phyloP scores from a whole-genome alignment of 2,329 filamentous ascomycete genomes.

The Penicillium sp. region DNA sequence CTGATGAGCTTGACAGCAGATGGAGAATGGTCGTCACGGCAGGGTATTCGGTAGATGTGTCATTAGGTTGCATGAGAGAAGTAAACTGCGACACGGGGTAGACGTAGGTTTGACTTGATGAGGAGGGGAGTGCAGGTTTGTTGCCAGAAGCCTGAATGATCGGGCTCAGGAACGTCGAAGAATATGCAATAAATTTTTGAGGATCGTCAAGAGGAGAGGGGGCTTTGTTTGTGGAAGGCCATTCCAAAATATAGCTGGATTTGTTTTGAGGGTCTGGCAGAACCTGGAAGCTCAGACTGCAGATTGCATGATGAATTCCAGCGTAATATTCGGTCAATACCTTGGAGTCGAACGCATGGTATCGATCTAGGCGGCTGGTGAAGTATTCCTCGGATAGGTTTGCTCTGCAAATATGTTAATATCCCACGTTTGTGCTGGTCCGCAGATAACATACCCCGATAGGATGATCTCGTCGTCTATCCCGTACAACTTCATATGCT shows the following conservation, averaged over 20 bases:
- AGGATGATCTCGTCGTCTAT: slow-evolving; percentile 94
- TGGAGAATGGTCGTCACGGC: slow-evolving; percentile 72
- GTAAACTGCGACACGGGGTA: slow-evolving; percentile 89
- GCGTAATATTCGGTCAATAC: slow-evolving; percentile 80
- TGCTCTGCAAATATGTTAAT: slow-evolving; percentile 51
- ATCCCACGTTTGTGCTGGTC: background rate
- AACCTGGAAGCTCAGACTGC: slow-evolving; percentile 78
- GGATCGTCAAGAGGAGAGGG: slow-evolving; percentile 72
- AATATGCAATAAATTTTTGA: slow-evolving; percentile 64
- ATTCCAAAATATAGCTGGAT: slow-evolving; percentile 58
- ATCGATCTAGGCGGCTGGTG: slow-evolving; percentile 90
- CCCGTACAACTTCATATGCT: slow-evolving; percentile 99
- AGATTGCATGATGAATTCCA: slow-evolving; percentile 71
- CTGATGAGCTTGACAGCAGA: slow-evolving; percentile 58
- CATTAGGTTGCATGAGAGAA: slow-evolving; percentile 67
- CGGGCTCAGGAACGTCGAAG: slow-evolving; percentile 64
- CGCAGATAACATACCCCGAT: slow-evolving; percentile 62
- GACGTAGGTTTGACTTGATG: slow-evolving; percentile 64
- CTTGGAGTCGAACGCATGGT: slow-evolving; percentile 81
- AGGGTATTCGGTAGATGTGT: slow-evolving; percentile 85
- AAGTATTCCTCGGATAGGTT: slow-evolving; percentile 95
- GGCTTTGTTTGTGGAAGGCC: slow-evolving; percentile 72
- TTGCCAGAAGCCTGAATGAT: slow-evolving; percentile 58
- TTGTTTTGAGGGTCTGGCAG: slow-evolving; percentile 51
- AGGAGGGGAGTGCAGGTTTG: slow-evolving; percentile 31